Evolutionary conservation across 495 filamentous ascomycete genomes (phyloP), one percentile per base, ranked within the genome.

Genomic region (Hyaloscypha bicolor): DNA sequence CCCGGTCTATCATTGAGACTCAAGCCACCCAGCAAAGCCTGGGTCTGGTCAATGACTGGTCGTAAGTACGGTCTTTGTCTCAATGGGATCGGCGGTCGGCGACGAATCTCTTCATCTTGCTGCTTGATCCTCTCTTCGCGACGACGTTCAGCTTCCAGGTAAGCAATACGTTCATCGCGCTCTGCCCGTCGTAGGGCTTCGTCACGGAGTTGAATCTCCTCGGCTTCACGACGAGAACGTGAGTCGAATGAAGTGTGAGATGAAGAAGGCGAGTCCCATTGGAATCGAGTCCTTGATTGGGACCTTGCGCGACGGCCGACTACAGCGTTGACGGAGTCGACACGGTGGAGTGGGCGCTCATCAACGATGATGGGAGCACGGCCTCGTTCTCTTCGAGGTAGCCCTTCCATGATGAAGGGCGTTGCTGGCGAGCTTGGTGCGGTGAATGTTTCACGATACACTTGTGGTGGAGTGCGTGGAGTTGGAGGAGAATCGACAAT

Each of bases 401-500:
- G 14, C 14, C 42, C 33, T 21, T 68, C 63, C 6, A 60, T 30
- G n/a, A 62, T 64, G 59, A 51, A 58, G 29, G 65, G 69, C 31
- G 62, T 59, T 19, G 57, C 48, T 16, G 71, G 71, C 2, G 71
- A 72, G 5, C 32, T 55, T 16, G 71, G 71, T 16, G 67, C 71
- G 0, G 71, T 67, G 57, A 67, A 69, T 9, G 59, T 66, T n/a
- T 63, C 48, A 1, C 29, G 32, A 45, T 58, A 71, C 16, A 52
- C 9, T 51, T 65, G 69, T 6, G 72, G 72, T 63, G 72, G 69
- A 42, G 72, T 71, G 39, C 69, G 63, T 2, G 72, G 72, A 9
- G 72, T 74, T 19, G 72, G 72, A 1, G 72, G 72, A 14, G 66
- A 57, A 37, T 74, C 72, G 48, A 74, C 72, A 37, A 74, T 70